phyloP scores from a whole-genome alignment of 2,329 filamentous ascomycete genomes.

The Xylaria sp. region DNA sequence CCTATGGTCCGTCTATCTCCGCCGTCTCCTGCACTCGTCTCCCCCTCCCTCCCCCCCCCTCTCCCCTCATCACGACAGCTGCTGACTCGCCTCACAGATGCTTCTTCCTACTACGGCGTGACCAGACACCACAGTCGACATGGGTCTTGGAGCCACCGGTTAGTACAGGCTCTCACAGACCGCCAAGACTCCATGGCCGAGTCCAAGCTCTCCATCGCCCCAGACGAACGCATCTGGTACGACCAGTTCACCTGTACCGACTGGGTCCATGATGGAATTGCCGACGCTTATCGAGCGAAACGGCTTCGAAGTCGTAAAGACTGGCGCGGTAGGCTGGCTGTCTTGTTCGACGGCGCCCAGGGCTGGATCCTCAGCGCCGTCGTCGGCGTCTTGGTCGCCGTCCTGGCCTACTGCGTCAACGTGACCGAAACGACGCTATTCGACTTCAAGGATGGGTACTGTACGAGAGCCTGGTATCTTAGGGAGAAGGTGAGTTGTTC shows the following conservation, averaged over 20 bases:
- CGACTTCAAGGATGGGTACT: slow-evolving; percentile 92
- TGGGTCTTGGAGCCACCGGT: slow-evolving; percentile 68
- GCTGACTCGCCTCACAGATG: slow-evolving; percentile 32
- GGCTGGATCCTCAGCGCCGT: slow-evolving; percentile 94
- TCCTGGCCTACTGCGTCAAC: slow-evolving; percentile 88
- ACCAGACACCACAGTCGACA: slow-evolving; percentile 65
- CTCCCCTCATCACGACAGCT: not conserved
- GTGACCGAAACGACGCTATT: slow-evolving; percentile 86
- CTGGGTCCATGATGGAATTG: slow-evolving; percentile 98
- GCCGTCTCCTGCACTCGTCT: no score
- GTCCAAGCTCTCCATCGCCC: slow-evolving; percentile 72
- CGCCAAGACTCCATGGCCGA: slow-evolving; percentile 68
- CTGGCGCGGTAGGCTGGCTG: slow-evolving; percentile 79
- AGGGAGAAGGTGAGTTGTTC: slow-evolving; percentile 69
- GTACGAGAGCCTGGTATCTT: slow-evolving; percentile 74
- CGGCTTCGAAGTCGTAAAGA: slow-evolving; percentile 83
- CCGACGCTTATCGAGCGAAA: slow-evolving; percentile 90
- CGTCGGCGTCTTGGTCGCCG: slow-evolving; percentile 85
- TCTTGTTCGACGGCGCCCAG: slow-evolving; percentile 86
- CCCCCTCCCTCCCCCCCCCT: not conserved
- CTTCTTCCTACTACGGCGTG: slow-evolving; percentile 39
- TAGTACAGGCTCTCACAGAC: slow-evolving; percentile 70
- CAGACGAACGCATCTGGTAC: slow-evolving; percentile 95
- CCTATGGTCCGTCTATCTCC: slow-evolving; percentile 52
- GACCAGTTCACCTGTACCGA: slow-evolving; percentile 98